These are phyloP conservation scores for Rutstroemia sp. DNA, from an alignment of 2,329 filamentous ascomycete species.

Conservation along the genomic window DNA sequence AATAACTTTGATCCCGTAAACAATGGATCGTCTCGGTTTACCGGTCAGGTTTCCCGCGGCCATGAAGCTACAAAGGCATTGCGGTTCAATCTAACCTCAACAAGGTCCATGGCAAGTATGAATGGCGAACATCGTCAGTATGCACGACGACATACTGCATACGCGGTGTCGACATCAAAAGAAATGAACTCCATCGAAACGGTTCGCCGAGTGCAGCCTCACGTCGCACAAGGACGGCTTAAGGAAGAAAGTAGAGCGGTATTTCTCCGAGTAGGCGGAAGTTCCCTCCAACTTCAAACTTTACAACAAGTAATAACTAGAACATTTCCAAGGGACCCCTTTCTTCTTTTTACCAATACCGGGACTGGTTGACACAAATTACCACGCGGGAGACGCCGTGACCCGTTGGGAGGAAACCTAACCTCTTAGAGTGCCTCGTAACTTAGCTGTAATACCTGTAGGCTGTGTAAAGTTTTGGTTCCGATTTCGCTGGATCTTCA, in stretches of 20 bases:
- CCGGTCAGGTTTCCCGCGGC: no score
- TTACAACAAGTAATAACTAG: background rate
- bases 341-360: background rate
- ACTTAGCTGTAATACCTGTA: no score
- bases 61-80: no score
- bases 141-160: background rate
- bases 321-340: no score
- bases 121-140: no score
- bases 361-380: background rate
- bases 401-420: background rate
- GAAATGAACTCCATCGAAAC: background rate
- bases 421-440: background rate
- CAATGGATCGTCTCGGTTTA: no score
- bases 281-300: background rate
- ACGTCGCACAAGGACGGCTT: background rate
- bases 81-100: background rate
- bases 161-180: background rate
- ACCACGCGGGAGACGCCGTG: background rate
- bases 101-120: background rate
- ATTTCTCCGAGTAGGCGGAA: background rate
- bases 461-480: no score
- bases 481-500: no score
- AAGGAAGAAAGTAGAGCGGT: background rate
- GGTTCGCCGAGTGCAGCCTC: background rate
- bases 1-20: no score